Conservation (phyloP, 495 filamentous ascomycete genomes). For the Tuber microsphaerosporum region DNA sequence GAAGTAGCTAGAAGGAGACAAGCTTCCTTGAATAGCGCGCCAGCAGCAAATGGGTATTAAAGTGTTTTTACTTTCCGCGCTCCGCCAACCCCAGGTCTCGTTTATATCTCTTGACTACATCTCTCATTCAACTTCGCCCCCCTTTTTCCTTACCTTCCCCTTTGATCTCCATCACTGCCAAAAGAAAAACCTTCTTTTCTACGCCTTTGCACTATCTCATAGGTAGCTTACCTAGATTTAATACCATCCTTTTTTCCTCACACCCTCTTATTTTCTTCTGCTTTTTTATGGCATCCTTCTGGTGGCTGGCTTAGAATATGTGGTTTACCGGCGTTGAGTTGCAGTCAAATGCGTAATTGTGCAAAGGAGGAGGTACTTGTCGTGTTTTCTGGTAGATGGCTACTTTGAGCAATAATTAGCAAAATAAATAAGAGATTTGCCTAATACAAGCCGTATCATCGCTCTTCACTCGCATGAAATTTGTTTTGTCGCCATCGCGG, state of each 20-base stretch:
- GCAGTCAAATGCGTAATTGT: neutral
- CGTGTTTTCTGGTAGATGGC: neutral
- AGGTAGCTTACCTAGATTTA: neutral
- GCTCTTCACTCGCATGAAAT: neutral
- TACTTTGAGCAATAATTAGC: neutral
- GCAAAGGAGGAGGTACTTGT: neutral
- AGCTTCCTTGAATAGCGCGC: neutral
- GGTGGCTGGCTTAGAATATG: neutral
- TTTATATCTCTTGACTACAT: neutral
- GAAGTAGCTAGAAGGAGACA: neutral
- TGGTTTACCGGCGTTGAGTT: conserved; percentile 2
- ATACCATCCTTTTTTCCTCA: neutral
- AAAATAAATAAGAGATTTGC: neutral
- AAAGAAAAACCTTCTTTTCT: neutral
- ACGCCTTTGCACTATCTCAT: neutral
- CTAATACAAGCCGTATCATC: neutral
- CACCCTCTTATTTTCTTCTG: neutral
- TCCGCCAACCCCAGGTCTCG: neutral
- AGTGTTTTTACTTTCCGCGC: neutral
- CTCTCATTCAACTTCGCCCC: neutral
- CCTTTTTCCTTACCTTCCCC: neutral
- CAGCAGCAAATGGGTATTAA: conserved; percentile 4
- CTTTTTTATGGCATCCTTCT: neutral
- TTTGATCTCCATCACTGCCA: neutral
- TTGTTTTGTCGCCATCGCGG: neutral